phyloP scores from a whole-genome alignment of 2,329 filamentous ascomycete species.

The Fusarium redolens region DNA sequence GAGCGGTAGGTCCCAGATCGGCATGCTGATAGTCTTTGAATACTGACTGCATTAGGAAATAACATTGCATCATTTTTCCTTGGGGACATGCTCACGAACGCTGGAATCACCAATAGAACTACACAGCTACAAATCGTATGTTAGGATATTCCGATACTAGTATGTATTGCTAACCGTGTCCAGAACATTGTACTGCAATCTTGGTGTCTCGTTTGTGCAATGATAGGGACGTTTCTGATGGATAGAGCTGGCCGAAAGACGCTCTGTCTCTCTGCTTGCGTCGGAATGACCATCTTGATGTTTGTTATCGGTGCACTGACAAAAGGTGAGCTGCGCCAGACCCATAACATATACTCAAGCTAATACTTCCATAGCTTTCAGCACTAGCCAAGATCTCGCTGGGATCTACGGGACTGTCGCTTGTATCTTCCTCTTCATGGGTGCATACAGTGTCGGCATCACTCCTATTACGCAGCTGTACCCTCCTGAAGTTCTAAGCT shows the following conservation, averaged over 20 bases:
- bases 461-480: neutral
- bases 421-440: neutral
- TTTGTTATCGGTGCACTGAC: neutral
- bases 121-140: neutral
- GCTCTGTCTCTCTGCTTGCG: neutral
- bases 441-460: neutral
- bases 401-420: neutral
- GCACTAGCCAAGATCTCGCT: neutral
- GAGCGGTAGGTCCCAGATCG: neutral
- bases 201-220: neutral
- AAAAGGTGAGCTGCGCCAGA: neutral
- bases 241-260: neutral
- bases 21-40: accelerated
- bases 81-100: neutral
- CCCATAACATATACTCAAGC: accelerated
- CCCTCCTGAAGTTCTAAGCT: neutral
- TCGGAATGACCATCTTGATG: neutral
- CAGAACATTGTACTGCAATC: neutral
- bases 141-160: accelerated
- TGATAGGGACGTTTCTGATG: neutral
- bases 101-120: neutral
- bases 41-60: neutral
- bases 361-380: neutral
- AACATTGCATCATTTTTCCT: neutral
- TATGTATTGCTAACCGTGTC: accelerated